These are phyloP conservation scores for Jacaranda copaia DNA, from an alignment of 257 asterid species.

Conservation along the genomic window DNA sequence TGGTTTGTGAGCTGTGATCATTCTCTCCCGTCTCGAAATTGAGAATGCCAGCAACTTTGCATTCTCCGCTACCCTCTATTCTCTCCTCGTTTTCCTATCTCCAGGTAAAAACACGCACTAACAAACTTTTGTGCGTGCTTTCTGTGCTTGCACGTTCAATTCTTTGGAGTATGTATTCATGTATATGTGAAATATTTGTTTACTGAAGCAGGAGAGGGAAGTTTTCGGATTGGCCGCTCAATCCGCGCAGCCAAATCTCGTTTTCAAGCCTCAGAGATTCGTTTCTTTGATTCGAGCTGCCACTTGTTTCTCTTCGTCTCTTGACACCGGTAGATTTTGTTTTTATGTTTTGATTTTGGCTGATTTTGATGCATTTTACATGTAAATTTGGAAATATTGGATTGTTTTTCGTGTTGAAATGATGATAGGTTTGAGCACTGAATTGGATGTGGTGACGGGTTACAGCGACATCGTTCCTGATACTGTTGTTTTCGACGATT, in stretches of 20 bases:
- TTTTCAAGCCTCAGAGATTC: slow-evolving; percentile 44
- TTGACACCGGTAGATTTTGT: slow-evolving; percentile 57
- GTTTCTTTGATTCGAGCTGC: slow-evolving; percentile 60
- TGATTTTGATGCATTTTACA: slow-evolving; percentile 2
- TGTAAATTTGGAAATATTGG: neutral
- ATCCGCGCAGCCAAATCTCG: slow-evolving; percentile 42
- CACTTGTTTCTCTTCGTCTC: slow-evolving; percentile 64
- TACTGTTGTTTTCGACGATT: slow-evolving; percentile 94
- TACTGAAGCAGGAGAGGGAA: slow-evolving; percentile 53
- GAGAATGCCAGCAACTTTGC: slow-evolving; percentile 69
- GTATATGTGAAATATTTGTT: neutral
- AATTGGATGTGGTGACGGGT: slow-evolving; percentile 77
- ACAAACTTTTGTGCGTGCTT: neutral
- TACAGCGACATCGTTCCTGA: slow-evolving; percentile 97
- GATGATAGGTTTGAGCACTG: slow-evolving; percentile 71
- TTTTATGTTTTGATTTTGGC: neutral
- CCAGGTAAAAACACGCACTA: slow-evolving; percentile 45
- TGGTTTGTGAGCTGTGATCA: too few relatives aligned
- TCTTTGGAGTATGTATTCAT: neutral
- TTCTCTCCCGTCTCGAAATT: too few relatives aligned
- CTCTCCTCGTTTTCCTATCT: slow-evolving; percentile 50
- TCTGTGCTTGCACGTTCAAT: neutral
- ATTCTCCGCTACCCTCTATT: slow-evolving; percentile 68
- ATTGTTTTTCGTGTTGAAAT: slow-evolving; percentile 21
- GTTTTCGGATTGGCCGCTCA: slow-evolving; percentile 37